phyloP scores from a whole-genome alignment of 768 basidiomycete genomes.

The Russula sp. region DNA sequence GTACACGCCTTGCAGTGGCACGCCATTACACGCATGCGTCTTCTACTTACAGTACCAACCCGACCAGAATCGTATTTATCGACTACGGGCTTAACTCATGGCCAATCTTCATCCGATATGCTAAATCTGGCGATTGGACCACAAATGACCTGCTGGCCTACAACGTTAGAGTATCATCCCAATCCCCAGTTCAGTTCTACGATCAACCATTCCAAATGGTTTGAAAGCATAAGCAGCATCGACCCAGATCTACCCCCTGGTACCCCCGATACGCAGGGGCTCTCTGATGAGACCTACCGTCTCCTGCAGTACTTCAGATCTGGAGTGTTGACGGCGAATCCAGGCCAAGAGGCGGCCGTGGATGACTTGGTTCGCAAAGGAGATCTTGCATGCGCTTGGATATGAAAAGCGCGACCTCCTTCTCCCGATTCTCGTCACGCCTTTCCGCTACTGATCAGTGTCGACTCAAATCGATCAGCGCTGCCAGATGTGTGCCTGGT shows the following conservation, averaged over 20 bases:
- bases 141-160: neutral
- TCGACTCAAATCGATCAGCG: neutral
- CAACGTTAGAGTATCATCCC: neutral
- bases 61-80: too few relatives aligned
- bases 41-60: too few relatives aligned
- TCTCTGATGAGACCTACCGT: neutral
- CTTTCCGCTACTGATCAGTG: neutral
- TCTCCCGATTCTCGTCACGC: neutral
- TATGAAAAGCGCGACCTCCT: neutral
- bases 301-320: neutral
- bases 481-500: neutral
- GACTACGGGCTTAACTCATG: too few relatives aligned
- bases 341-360: neutral
- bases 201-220: neutral
- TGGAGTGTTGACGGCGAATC: neutral
- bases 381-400: neutral
- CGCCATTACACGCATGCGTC: too few relatives aligned
- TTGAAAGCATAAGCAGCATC: neutral
- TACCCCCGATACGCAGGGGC: neutral
- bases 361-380: too few relatives aligned
- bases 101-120: neutral
- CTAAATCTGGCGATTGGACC: neutral
- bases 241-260: neutral
- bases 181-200: neutral
- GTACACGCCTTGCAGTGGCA: too few relatives aligned